phyloP scores from a whole-genome alignment of 2,329 filamentous ascomycete species.

The Penicillium sp. region DNA sequence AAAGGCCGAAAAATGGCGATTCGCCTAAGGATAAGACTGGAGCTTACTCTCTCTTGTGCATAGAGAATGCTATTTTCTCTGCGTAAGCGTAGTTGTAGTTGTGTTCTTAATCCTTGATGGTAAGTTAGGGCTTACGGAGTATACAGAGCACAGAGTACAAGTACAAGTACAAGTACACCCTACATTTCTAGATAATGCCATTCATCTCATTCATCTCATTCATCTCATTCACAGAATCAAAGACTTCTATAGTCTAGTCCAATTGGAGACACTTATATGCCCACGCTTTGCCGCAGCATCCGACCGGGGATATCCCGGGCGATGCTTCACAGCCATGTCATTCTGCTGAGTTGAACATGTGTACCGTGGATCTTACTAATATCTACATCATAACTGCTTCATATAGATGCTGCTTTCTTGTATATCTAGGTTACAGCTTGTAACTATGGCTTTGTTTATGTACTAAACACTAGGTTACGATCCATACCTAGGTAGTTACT shows the following conservation, averaged over 20 bases:
- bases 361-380: background rate
- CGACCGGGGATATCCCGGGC: conserved; percentile 5
- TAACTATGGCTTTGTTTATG: background rate
- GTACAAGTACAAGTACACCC: too few relatives aligned
- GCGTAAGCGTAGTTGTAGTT: too few relatives aligned
- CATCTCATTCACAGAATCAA: too few relatives aligned
- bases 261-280: conserved; percentile 6
- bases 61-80: background rate
- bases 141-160: too few relatives aligned
- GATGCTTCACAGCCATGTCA: background rate
- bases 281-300: conserved; percentile 11
- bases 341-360: background rate
- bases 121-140: too few relatives aligned
- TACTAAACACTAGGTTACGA: background rate
- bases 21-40: background rate
- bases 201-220: too few relatives aligned
- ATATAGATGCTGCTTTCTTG: too few relatives aligned
- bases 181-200: background rate
- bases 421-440: too few relatives aligned
- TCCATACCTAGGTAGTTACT: background rate
- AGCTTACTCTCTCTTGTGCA: background rate
- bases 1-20: background rate
- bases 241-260: background rate
- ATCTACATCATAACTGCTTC: background rate
- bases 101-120: too few relatives aligned